Evolutionary conservation across 1,284 basidiomycete genomes (phyloP).

Genomic region (Rhodofomes roseus): DNA sequence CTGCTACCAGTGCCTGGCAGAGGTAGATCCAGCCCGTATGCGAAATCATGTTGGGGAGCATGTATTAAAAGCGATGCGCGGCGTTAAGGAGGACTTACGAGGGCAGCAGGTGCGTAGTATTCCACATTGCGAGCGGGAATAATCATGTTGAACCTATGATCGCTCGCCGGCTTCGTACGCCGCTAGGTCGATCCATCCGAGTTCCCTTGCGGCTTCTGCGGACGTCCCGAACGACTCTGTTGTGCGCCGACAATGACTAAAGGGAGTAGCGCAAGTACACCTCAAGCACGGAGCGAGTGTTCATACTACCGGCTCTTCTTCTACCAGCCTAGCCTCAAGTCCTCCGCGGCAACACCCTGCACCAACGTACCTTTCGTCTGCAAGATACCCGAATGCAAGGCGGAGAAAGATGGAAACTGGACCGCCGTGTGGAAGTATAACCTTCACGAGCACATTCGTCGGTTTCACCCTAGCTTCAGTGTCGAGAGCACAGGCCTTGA

Average conservation of each 20-base stretch:
- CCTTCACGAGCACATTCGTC: slow-evolving; percentile 6
- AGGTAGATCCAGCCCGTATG: not conserved
- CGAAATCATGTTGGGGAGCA: slow-evolving; percentile 6
- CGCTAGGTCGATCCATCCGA: not conserved
- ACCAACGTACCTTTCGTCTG: slow-evolving; percentile 8
- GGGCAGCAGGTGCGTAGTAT: not conserved
- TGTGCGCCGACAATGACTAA: slow-evolving; percentile 2
- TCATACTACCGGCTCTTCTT: not conserved
- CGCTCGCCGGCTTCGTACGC: too few relatives aligned
- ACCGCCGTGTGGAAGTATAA: slow-evolving; percentile 10
- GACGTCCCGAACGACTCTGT: slow-evolving; percentile 1
- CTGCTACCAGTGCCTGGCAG: slow-evolving; percentile 5
- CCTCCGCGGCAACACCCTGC: not conserved
- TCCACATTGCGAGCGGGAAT: too few relatives aligned
- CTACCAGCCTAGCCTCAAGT: not conserved
- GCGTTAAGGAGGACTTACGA: not conserved
- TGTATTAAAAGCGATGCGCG: slow-evolving; percentile 1
- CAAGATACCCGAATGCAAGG: not conserved
- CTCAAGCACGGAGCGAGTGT: slow-evolving; percentile 3
- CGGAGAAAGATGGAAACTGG: not conserved
- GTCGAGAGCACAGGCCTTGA: too few relatives aligned
- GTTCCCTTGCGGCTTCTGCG: slow-evolving; percentile 10
- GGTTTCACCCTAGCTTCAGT: not conserved
- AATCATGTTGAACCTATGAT: too few relatives aligned
- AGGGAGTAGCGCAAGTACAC: not conserved